Percentiles rank a stretch among this genome's conserved stretches.
Evolutionary conservation across 768 basidiomycete species (phyloP).

Genomic region (Boletus rufocinnamomeus): DNA sequence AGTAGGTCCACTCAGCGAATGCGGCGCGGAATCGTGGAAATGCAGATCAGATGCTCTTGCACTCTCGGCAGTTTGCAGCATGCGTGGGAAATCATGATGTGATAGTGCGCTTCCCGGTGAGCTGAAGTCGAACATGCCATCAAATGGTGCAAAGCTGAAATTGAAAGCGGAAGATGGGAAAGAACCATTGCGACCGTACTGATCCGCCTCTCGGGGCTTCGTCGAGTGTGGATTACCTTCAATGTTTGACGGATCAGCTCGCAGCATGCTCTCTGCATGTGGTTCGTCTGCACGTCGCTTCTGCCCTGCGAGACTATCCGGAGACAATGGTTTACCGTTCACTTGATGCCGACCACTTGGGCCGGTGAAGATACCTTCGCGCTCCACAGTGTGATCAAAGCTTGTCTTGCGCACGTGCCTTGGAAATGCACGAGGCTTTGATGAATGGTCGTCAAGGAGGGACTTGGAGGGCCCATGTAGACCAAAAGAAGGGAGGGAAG

Average conservation of each 20-base stretch:
- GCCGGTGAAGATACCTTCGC: constrained; percentile 59
- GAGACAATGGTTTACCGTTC: constrained; percentile 70
- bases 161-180: constrained; percentile 74
- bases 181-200: constrained; percentile 44
- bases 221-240: constrained; percentile 37
- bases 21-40: constrained; percentile 35
- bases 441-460: constrained; percentile 34
- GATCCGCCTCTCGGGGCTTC: constrained; percentile 41
- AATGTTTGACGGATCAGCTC: constrained; percentile 70
- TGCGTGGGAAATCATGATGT: constrained; percentile 39
- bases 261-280: constrained; percentile 76
- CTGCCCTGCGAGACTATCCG: constrained; percentile 64
- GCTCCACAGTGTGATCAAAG: constrained; percentile 88
- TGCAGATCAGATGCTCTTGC: constrained; percentile 32
- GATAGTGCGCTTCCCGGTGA: constrained; percentile 35
- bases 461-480: constrained; percentile 55
- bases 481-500: constrained; percentile 74
- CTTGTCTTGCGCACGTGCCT: constrained; percentile 91
- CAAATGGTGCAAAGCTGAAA: constrained; percentile 70
- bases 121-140: constrained; percentile 59
- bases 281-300: constrained; percentile 84
- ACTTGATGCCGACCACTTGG: constrained; percentile 76
- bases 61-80: constrained; percentile 33
- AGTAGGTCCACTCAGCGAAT: constrained; percentile 31
- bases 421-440: constrained; percentile 62